Base-by-base conservation (phyloP, 768 basidiomycete genomes). In the Termitomyces sp. region DNA sequence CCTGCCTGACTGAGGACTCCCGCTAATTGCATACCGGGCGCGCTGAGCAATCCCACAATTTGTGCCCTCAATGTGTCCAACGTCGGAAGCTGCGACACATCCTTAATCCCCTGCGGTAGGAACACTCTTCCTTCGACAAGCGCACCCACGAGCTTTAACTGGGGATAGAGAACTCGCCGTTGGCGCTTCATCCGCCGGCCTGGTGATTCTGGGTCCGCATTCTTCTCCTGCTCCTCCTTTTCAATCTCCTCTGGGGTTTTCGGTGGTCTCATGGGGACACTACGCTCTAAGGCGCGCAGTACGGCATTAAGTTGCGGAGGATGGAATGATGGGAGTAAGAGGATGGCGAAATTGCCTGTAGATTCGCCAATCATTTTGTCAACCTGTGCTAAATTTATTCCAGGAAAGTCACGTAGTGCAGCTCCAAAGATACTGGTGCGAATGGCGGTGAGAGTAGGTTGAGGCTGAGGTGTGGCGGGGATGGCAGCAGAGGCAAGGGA, bases 381-480 rank as follows among this genome's bases (percentile, higher is more conserved):
- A 3, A 82, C 78, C 25, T 79, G 71, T 10, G 71, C 69, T 43
- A 75, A 65, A 63, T 86, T 79, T 41, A 88, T 61, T 44, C 79
- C 75, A 0, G 78, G 71, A 59, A 77, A 76, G 65, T 89, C 82
- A 40, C 90, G 82, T 23, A 92, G 71, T 1, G 88, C 84, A 56
- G 88, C 90, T 35, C 90, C 88, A 63, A 95, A 87, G 50, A 95
- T 82, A 61, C 87, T 83, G 10, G 92, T 88, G 44, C 87, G 84
- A 56, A 93, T 82, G 65, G 90, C 71, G 47, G 84, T 85, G 65
- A 95, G 78, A 37, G 77, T 77, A 9, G 87, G 86, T 21, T 68
- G 69, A 32, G 63, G 60, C 32, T 32, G 40, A 29, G 65, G 66
- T 29, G 68, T 66, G 12, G 66, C 65, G 37, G 65, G 65, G 41